These are phyloP conservation scores for Ricinus communis DNA, from an alignment of 345 rosid species.

Conservation along the genomic window DNA sequence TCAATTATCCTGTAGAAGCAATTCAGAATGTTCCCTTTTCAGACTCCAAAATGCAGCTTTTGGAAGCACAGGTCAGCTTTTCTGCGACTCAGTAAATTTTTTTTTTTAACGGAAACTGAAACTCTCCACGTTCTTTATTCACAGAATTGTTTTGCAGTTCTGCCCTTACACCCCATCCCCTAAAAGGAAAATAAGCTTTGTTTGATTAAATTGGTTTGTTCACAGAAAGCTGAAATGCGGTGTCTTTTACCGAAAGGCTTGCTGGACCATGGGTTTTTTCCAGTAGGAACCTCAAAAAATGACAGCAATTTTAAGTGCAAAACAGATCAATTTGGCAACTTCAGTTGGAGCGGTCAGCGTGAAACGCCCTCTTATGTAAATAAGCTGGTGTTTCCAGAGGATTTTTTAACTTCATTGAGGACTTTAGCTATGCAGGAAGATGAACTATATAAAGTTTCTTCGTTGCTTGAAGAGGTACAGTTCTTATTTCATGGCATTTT, in stretches of 20 bases:
- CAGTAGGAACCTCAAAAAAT: conserved; percentile 33
- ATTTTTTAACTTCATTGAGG: conserved; percentile 75
- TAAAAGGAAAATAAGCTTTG: neutral
- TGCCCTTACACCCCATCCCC: neutral
- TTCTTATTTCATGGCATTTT: conserved; percentile 1
- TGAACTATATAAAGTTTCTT: conserved; percentile 63
- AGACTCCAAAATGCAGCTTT: conserved; percentile 79
- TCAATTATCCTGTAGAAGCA: conserved; percentile 92
- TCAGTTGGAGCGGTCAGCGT: conserved; percentile 95
- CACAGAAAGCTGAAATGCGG: conserved; percentile 79
- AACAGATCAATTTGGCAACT: conserved; percentile 42
- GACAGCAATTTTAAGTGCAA: conserved; percentile 28
- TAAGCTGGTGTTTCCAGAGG: conserved; percentile 81
- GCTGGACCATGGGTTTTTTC: conserved; percentile 66
- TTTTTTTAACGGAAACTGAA: neutral
- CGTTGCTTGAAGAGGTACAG: conserved; percentile 79
- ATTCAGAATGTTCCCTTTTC: conserved; percentile 56
- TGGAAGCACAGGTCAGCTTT: conserved; percentile 73
- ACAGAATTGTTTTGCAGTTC: neutral
- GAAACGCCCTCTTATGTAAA: conserved; percentile 62
- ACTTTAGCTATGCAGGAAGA: conserved; percentile 79
- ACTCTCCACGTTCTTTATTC: neutral
- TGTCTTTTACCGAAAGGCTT: conserved; percentile 71
- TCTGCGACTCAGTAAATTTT: neutral
- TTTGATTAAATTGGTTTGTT: conserved; percentile 17